Percentiles rank a stretch among this genome's conserved stretches.
These are phyloP conservation scores for Malassezia brasiliensis DNA, from an alignment of 1,284 basidiomycete genomes.

Conservation along the genomic window DNA sequence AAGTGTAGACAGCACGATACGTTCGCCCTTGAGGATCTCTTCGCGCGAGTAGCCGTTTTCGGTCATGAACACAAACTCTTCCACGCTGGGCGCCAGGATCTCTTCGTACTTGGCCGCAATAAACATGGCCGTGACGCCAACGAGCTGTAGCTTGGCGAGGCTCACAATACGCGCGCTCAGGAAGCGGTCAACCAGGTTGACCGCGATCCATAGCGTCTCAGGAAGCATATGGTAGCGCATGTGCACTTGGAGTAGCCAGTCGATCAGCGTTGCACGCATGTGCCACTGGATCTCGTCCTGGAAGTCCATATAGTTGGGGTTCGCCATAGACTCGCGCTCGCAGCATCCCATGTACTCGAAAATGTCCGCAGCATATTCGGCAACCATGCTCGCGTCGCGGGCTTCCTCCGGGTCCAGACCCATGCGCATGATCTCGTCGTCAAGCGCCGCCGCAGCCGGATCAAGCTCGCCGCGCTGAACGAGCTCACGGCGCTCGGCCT, in stretches of 20 bases:
- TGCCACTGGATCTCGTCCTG: slow-evolving; percentile 90
- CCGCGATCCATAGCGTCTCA: slow-evolving; percentile 61
- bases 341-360: slow-evolving; percentile 75
- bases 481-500: slow-evolving; percentile 29
- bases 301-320: slow-evolving; percentile 82
- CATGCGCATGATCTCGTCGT: slow-evolving; percentile 41
- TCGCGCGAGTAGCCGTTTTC: slow-evolving; percentile 75
- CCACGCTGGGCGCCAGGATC: slow-evolving; percentile 45
- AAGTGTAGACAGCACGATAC: slow-evolving; percentile 71
- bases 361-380: slow-evolving; percentile 94
- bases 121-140: slow-evolving; percentile 60
- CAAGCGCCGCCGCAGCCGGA: slow-evolving; percentile 35
- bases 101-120: slow-evolving; percentile 58
- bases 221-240: slow-evolving; percentile 61
- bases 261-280: slow-evolving; percentile 46
- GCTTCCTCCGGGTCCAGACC: slow-evolving; percentile 55
- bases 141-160: slow-evolving; percentile 58
- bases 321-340: slow-evolving; percentile 79
- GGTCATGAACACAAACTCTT: slow-evolving; percentile 58
- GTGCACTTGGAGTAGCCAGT: slow-evolving; percentile 59
- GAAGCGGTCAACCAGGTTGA: slow-evolving; percentile 61
- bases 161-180: slow-evolving; percentile 58
- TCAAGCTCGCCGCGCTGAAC: slow-evolving; percentile 31
- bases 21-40: slow-evolving; percentile 91
- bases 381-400: slow-evolving; percentile 91